Evolutionary conservation across 2,329 filamentous ascomycete genomes (phyloP).

Genomic region (Paecilomyces dactylethromorphus): DNA sequence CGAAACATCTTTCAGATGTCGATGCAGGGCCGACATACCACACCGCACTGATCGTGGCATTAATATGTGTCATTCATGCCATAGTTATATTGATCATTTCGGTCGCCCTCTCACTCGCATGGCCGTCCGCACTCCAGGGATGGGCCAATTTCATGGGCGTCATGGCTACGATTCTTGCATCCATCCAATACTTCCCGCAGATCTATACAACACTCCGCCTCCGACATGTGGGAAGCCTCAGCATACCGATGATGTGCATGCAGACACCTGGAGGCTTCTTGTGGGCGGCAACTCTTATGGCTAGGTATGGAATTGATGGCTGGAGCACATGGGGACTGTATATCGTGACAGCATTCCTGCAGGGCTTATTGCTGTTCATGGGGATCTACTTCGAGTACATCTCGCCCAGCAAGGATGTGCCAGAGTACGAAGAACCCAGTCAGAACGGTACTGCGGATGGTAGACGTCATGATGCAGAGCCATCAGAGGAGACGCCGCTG

Average conservation of each 20-base stretch:
- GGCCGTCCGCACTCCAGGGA: constrained; percentile 57
- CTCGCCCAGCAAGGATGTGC: constrained; percentile 25
- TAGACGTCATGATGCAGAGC: constrained; percentile 8
- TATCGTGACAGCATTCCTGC: constrained; percentile 75
- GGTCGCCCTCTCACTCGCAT: constrained; percentile 58
- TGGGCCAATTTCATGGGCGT: constrained; percentile 87
- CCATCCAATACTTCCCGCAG: constrained; percentile 89
- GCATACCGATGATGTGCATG: constrained; percentile 96
- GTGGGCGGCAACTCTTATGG: constrained; percentile 78
- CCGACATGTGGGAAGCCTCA: constrained; percentile 82
- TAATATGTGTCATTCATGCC: constrained; percentile 67
- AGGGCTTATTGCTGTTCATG: constrained; percentile 74
- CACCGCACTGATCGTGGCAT: constrained; percentile 70
- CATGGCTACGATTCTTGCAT: constrained; percentile 69
- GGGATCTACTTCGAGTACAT: constrained; percentile 62
- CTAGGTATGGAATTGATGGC: constrained; percentile 69
- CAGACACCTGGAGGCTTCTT: constrained; percentile 90
- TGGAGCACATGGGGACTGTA: constrained; percentile 98
- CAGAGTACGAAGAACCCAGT: constrained; percentile 12
- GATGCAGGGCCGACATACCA: constrained; percentile 51
- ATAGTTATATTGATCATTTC: constrained; percentile 60
- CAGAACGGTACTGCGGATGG: constrained; percentile 7
- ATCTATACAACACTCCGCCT: constrained; percentile 85
- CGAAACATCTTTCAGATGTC: constrained; percentile 42
- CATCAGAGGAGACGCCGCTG: constrained; percentile 30